Evolutionary conservation across 495 filamentous ascomycete species (phyloP).

Genomic region (Saxophila tyrrhenica): DNA sequence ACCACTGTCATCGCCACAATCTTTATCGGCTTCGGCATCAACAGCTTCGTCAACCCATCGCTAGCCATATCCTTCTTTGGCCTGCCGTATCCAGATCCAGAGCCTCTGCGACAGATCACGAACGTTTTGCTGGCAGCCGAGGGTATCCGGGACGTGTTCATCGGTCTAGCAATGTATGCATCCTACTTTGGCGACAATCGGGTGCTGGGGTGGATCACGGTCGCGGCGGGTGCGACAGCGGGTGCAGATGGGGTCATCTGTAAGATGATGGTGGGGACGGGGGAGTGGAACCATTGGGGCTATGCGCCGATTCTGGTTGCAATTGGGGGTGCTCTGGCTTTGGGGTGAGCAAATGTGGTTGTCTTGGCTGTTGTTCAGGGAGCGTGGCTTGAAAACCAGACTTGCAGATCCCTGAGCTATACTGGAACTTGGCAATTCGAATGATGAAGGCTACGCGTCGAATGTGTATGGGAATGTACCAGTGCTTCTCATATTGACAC

Average conservation of each 20-base stretch:
- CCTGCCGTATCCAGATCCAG: constrained; percentile 16
- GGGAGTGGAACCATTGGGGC: constrained; percentile 45
- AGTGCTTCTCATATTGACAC: too few species aligned
- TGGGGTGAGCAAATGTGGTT: background rate
- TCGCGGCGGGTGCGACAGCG: constrained; percentile 36
- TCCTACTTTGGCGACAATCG: constrained; percentile 31
- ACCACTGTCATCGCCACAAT: constrained; percentile 31
- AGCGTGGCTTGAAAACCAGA: too few species aligned
- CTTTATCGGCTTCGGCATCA: constrained; percentile 39
- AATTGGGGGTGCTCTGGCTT: background rate
- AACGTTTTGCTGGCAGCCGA: constrained; percentile 38
- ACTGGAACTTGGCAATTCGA: too few species aligned
- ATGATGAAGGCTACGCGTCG: too few species aligned
- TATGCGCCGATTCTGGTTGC: constrained; percentile 28
- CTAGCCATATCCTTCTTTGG: constrained; percentile 40
- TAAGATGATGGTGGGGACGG: constrained; percentile 31
- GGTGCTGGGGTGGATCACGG: constrained; percentile 36
- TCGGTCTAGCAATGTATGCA: constrained; percentile 38
- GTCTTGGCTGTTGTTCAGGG: too few species aligned
- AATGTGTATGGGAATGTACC: too few species aligned
- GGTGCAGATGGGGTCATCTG: constrained; percentile 36
- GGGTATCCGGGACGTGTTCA: constrained; percentile 43
- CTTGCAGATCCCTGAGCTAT: too few species aligned
- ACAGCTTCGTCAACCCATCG: constrained; percentile 34
- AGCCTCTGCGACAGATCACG: constrained; percentile 25